Conservation (phyloP, 1,284 basidiomycete species). For the Papiliotrema flavescens region DNA sequence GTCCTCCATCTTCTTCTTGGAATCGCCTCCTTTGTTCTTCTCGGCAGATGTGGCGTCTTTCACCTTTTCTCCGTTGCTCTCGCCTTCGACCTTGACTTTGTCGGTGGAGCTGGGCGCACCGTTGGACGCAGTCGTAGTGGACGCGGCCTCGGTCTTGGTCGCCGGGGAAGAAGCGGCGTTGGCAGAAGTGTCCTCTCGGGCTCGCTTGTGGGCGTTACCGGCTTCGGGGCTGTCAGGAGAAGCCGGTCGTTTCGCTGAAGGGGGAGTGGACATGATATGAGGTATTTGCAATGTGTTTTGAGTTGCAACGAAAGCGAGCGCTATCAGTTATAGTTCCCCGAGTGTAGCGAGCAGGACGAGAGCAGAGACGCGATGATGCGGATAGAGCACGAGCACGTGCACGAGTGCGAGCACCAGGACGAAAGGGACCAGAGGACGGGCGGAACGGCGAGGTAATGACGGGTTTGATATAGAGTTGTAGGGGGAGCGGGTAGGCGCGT, state of each 20-base stretch:
- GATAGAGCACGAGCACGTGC: too few relatives aligned
- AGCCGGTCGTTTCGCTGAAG: slow-evolving; percentile 30
- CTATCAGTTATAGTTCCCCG: slow-evolving; percentile 6
- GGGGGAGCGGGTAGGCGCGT: too few relatives aligned
- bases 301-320: neutral
- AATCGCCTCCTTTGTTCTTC: neutral
- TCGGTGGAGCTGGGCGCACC: neutral
- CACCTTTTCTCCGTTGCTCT: slow-evolving; percentile 7
- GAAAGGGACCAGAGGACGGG: too few relatives aligned
- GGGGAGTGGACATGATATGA: slow-evolving; percentile 9
- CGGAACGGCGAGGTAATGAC: too few relatives aligned
- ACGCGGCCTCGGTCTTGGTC: neutral
- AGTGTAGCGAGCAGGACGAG: neutral
- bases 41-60: neutral
- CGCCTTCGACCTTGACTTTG: slow-evolving; percentile 6
- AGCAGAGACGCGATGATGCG: neutral
- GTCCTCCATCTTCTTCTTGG: slow-evolving; percentile 37
- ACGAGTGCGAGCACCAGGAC: too few relatives aligned
- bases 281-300: neutral
- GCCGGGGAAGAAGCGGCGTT: too few relatives aligned
- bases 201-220: slow-evolving; percentile 23
- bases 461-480: too few relatives aligned
- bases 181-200: slow-evolving; percentile 24
- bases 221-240: slow-evolving; percentile 26
- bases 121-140: neutral